Conservation (phyloP, 2,329 filamentous ascomycete species). For the Cytospora piceicola region DNA sequence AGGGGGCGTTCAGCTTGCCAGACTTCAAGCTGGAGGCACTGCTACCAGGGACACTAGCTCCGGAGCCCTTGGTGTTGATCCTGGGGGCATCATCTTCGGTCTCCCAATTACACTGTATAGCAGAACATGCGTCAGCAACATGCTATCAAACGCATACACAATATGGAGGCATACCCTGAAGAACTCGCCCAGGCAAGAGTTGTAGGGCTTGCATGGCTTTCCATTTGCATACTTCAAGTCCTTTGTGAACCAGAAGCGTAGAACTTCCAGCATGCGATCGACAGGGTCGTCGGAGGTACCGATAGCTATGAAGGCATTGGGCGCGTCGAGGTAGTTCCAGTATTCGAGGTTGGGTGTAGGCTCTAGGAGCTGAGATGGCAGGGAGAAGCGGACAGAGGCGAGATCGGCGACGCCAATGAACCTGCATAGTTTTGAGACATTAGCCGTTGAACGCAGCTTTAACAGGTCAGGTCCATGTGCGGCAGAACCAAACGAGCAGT, state of each 20-base stretch:
- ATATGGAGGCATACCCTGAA: slow-evolving; percentile 72
- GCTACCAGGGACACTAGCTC: slow-evolving; percentile 42
- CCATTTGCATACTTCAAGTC: slow-evolving; percentile 99
- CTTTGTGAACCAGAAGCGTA: slow-evolving; percentile 99
- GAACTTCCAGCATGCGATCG: slow-evolving; percentile 90
- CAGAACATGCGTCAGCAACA: slow-evolving; percentile 17
- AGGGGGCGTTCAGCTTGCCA: slow-evolving; percentile 37
- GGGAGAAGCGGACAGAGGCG: slow-evolving; percentile 91
- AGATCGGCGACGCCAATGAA: slow-evolving; percentile 97
- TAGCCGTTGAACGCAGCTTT: slow-evolving; percentile 32
- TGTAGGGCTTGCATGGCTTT: slow-evolving; percentile 98
- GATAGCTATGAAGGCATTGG: slow-evolving; percentile 81
- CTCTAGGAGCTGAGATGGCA: slow-evolving; percentile 93
- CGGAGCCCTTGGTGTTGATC: slow-evolving; percentile 58
- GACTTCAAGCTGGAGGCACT: slow-evolving; percentile 55
- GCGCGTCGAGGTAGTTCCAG: slow-evolving; percentile 97
- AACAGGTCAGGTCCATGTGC: background rate
- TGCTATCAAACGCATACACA: background rate
- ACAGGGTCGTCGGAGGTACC: slow-evolving; percentile 90
- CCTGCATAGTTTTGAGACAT: slow-evolving; percentile 51
- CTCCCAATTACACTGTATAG: slow-evolving; percentile 86
- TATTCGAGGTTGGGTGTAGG: slow-evolving; percentile 97
- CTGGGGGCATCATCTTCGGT: slow-evolving; percentile 76
- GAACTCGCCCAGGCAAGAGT: slow-evolving; percentile 95
- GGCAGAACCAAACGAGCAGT: background rate